Conservation (phyloP, 169 alveolate species). For the Plasmodium inui region DNA sequence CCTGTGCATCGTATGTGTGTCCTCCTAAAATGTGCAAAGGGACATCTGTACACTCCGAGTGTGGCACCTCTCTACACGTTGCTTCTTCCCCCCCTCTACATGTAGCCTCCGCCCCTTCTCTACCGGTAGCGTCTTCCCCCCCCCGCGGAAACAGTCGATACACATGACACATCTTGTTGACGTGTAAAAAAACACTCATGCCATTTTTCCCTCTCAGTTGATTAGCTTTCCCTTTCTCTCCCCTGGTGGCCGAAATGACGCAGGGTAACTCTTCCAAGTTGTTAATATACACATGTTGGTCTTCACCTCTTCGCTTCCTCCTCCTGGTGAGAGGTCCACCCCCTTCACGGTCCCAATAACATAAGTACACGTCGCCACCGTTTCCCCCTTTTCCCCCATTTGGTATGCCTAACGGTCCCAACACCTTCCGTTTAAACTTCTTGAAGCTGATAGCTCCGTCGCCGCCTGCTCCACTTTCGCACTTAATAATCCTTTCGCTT, state of each 20-base stretch:
- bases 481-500: slow-evolving; percentile 68
- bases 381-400: slow-evolving; percentile 75
- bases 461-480: slow-evolving; percentile 72
- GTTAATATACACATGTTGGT: slow-evolving; percentile 35
- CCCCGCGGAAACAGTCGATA: slow-evolving; percentile 8
- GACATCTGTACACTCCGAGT: neutral
- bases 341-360: slow-evolving; percentile 18
- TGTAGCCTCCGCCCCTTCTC: neutral
- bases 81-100: neutral
- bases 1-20: neutral
- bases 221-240: slow-evolving; percentile 50
- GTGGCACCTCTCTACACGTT: neutral
- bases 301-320: slow-evolving; percentile 16
- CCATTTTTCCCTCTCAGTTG: slow-evolving; percentile 65
- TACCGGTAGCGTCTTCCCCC: neutral
- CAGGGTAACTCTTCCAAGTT: slow-evolving; percentile 46
- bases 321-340: neutral
- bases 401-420: slow-evolving; percentile 66
- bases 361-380: slow-evolving; percentile 56
- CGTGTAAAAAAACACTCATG: slow-evolving; percentile 25
- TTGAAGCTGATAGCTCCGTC: slow-evolving; percentile 55
- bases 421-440: slow-evolving; percentile 54
- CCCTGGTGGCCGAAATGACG: slow-evolving; percentile 37
- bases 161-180: slow-evolving; percentile 60
- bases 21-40: neutral